Evolutionary conservation across 2,329 filamentous ascomycete species (phyloP), one percentile per base, ranked within the genome.

Genomic region (Alternaria sp.): DNA sequence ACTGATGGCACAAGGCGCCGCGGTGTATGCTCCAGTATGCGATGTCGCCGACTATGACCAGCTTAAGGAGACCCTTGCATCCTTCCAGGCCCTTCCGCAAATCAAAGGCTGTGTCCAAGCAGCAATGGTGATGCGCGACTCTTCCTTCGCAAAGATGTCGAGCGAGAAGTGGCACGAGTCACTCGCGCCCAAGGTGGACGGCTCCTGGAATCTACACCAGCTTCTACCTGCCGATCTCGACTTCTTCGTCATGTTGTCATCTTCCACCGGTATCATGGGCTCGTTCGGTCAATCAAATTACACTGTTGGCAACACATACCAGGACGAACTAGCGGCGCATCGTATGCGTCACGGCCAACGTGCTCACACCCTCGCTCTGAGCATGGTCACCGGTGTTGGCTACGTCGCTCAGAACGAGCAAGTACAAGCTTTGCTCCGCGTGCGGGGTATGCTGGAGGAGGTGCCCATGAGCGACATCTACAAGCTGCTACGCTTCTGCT

Each of bases 161-260:
- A 23, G 49, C 23, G 60, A 57, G 6, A 52, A 70, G 23, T 74
- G 68, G 65, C 57, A 54, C 2, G 23, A 55, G 8, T 57, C 62
- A 1, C 50, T 71, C 5, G 28, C 44, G 1, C 63, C 72, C 6
- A 82, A 83, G 57, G 64, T 82, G 8, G 45, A 54, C 5, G 78
- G 79, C 2, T 74, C 78, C 2, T 73, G 78, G 69, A 75, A 76
- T 30, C 64, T 82, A 0, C 70, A 75, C 30, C 25, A 19, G 3
- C 51, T 57, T 7, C 61, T 75, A 6, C 67, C 68, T 0, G 13
- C 12, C 8, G 54, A 61, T 15, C 57, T 76, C 19, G 67, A 71
- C 52, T 77, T 77, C 62, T 74, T 76, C 59, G 58, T 74, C 11
- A 63, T 74, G 47, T 57, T 74, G 13, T 72, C 70, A 23, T 70